Evolutionary conservation across 2,329 filamentous ascomycete genomes (phyloP).

Genomic region (Dothistroma septosporum): DNA sequence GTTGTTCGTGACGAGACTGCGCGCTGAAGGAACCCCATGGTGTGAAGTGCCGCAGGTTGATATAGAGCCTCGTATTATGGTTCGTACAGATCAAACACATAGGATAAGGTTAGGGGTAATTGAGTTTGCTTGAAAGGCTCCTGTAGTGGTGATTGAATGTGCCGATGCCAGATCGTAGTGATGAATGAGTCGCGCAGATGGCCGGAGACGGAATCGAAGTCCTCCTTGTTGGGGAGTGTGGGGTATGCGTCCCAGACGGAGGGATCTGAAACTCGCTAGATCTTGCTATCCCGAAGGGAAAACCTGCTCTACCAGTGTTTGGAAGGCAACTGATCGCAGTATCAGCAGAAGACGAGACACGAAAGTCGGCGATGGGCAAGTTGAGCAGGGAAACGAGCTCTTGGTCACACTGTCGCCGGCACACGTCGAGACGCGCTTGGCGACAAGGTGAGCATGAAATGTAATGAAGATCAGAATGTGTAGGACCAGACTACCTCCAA

Average conservation of each 20-base stretch:
- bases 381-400: neutral
- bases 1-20: neutral
- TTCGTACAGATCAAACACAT: neutral
- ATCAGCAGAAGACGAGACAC: neutral
- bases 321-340: neutral
- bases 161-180: neutral
- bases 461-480: slow-evolving; percentile 1
- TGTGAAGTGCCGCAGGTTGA: neutral
- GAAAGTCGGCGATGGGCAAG: neutral
- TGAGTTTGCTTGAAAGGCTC: neutral
- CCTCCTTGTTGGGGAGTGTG: neutral
- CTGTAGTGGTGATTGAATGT: neutral
- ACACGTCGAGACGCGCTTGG: neutral
- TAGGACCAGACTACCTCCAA: neutral
- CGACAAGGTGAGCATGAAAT: neutral
- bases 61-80: neutral
- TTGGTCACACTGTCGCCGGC: neutral
- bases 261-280: slow-evolving; percentile 1
- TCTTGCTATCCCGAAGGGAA: neutral
- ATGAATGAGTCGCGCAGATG: neutral
- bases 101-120: neutral
- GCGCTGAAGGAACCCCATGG: slow-evolving; percentile 5
- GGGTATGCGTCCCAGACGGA: neutral
- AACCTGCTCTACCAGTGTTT: neutral
- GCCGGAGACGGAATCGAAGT: neutral